Evolutionary conservation across 306 rosid species (phyloP).

Genomic region (Senna tora): DNA sequence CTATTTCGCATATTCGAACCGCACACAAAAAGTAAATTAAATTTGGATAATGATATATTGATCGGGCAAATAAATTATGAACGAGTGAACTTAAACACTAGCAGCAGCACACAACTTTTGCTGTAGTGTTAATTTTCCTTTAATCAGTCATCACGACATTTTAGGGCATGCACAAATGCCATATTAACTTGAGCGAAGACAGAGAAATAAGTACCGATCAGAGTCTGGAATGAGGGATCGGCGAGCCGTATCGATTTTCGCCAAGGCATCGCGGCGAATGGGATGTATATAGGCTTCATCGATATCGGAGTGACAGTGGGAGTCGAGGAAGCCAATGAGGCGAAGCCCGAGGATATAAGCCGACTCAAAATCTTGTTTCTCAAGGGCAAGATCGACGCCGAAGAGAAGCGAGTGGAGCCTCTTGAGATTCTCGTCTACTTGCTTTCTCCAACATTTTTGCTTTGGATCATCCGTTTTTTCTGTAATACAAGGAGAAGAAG

Average conservation of each 20-base stretch:
- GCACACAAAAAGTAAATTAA: neutral
- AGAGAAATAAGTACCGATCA: slow-evolving; percentile 57
- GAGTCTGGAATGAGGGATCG: slow-evolving; percentile 57
- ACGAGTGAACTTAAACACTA: neutral
- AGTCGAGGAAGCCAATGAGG: slow-evolving; percentile 84
- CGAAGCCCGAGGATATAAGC: slow-evolving; percentile 74
- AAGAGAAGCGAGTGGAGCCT: slow-evolving; percentile 84
- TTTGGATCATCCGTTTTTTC: slow-evolving; percentile 27
- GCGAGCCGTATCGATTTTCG: slow-evolving; percentile 58
- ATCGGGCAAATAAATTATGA: neutral
- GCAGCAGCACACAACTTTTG: neutral
- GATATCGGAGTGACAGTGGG: slow-evolving; percentile 50
- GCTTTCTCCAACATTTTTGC: slow-evolving; percentile 60
- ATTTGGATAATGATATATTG: neutral
- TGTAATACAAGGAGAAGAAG: slow-evolving; percentile 22
- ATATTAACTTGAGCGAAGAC: neutral
- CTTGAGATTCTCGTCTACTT: slow-evolving; percentile 60
- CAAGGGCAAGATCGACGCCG: slow-evolving; percentile 66
- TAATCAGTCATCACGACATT: neutral
- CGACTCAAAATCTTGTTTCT: slow-evolving; percentile 57
- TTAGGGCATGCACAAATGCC: neutral
- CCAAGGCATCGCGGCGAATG: slow-evolving; percentile 60
- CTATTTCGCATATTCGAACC: neutral
- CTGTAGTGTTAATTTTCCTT: neutral
- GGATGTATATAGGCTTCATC: slow-evolving; percentile 71